A percentile compares a stretch with the other conserved stretches of the same genome.
Conservation (phyloP, 2,329 filamentous ascomycete species). For the Lachnellula willkommii region DNA sequence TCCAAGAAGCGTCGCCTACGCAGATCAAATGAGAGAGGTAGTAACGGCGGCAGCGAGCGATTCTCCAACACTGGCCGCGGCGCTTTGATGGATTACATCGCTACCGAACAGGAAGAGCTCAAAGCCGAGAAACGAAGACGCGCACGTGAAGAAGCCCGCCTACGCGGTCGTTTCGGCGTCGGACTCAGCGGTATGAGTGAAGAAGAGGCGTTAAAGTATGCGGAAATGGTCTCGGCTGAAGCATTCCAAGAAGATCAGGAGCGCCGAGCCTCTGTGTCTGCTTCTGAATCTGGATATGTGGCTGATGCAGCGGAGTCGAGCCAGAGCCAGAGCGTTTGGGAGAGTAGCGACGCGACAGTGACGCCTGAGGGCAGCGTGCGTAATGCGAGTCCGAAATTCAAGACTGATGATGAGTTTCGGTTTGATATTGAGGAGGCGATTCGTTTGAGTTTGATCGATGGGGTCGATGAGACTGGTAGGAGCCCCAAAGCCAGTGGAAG, state of each 20-base stretch:
- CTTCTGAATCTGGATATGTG: constrained; percentile 44
- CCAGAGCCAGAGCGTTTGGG: constrained; percentile 32
- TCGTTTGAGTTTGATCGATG: constrained; percentile 55
- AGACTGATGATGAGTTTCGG: constrained; percentile 44
- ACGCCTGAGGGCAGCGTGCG: constrained; percentile 52
- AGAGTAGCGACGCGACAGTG: constrained; percentile 39
- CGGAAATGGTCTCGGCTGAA: constrained; percentile 62
- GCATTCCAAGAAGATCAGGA: constrained; percentile 52
- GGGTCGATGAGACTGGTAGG: constrained; percentile 42
- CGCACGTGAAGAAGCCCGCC: constrained; percentile 60
- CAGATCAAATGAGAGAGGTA: constrained; percentile 54
- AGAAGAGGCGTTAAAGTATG: constrained; percentile 60
- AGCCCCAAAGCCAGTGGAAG: constrained; percentile 43
- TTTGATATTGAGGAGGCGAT: constrained; percentile 61
- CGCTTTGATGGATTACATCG: constrained; percentile 75
- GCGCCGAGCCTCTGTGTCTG: constrained; percentile 38
- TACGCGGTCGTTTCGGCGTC: constrained; percentile 78
- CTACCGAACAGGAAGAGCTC: constrained; percentile 77
- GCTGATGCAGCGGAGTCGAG: constrained; percentile 40
- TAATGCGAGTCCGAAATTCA: constrained; percentile 21
- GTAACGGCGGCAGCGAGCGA: constrained; percentile 51
- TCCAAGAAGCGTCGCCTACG: constrained; percentile 74
- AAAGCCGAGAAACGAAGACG: constrained; percentile 65
- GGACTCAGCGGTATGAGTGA: constrained; percentile 64
- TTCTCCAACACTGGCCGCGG: constrained; percentile 60